Evolutionary conservation across 352 stramenopile genomes (phyloP).

Genomic region (Globisporangium megalacanthum): DNA sequence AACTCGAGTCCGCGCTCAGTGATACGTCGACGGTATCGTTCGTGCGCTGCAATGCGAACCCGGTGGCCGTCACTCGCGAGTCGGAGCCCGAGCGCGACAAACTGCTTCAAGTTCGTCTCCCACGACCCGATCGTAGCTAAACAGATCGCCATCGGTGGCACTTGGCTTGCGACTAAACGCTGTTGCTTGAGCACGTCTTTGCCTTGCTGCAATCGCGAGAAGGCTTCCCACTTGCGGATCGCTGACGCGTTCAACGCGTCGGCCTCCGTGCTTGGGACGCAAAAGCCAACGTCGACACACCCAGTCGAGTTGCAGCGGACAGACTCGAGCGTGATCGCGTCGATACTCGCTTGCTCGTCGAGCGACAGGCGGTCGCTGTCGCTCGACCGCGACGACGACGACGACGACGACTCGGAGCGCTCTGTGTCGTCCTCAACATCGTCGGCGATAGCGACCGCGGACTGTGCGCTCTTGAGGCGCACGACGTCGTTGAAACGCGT

Average conservation of each 20-base stretch:
- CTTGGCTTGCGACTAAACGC: neutral
- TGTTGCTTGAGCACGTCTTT: neutral
- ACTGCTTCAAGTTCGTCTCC: conserved; percentile 49
- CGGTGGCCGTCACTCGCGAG: conserved; percentile 59
- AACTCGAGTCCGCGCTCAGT: conserved; percentile 67
- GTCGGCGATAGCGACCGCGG: neutral
- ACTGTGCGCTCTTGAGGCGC: conserved; percentile 5
- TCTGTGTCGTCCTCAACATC: neutral
- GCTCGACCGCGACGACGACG: neutral
- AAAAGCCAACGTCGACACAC: conserved; percentile 2
- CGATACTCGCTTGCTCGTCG: neutral
- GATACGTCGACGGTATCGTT: conserved; percentile 84
- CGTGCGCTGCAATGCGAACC: conserved; percentile 89
- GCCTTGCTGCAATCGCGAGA: neutral
- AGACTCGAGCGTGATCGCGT: neutral
- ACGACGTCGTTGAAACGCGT: conserved; percentile 32
- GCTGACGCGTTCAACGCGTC: neutral
- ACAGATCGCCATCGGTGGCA: conserved; percentile 34
- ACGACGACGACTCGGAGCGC: neutral
- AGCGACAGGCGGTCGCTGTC: neutral
- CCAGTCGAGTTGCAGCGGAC: neutral
- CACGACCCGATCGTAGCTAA: conserved; percentile 34
- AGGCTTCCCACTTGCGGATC: neutral
- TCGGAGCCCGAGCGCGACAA: conserved; percentile 45
- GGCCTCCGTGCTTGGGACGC: neutral